Base-by-base conservation (phyloP, 495 filamentous ascomycete species). In the Glonium stellatum region DNA sequence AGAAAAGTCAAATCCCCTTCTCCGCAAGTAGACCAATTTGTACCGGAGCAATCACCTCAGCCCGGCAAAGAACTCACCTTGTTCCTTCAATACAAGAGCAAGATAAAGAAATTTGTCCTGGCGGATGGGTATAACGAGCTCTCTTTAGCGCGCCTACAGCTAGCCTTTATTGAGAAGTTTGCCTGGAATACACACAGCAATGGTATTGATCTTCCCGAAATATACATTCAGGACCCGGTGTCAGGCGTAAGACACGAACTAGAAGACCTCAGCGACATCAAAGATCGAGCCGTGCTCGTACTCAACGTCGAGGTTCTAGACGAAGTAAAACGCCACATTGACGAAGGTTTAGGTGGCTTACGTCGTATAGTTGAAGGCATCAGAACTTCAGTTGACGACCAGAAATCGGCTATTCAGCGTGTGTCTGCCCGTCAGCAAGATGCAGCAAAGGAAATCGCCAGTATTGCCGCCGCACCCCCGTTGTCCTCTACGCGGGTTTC, bases 131-230 rank as follows among this genome's bases (percentile, higher is more conserved):
- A 84, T 58, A 82, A 84, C 10, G 90, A 88, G 47, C 77, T 98
- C 15, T 90, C 91, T 19, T 84, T 96, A 55, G 89, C 88, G 10
- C 82, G 90, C 11, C 74, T 98, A 57, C 93, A 97, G 68, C 80
- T 97, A 35, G 92, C 92, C n/a, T 98, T 98, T 71, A 98, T 98
- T 65, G 95, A 97, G 63, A 97, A 97, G 67, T 98, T 98, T 67
- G 90, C 91, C 6, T 98, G 95, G 90, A 97, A 93, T 65, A 95
- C 91, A 0, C 92, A 96, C 63, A 88, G 85, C 66, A 92, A 97
- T 69, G 93, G 95, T 22, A 84, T 83, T 12, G 93, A 98, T 67
- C 77, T 98, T 31, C 93, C 93, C 0, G 93, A 97, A 66, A 96
- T 98, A 31, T 96, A 97, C 71, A 92, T 98, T 41, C 95, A 98